These are phyloP conservation scores for Boletellus sp. DNA, from an alignment of 768 basidiomycete species.

Conservation along the genomic window DNA sequence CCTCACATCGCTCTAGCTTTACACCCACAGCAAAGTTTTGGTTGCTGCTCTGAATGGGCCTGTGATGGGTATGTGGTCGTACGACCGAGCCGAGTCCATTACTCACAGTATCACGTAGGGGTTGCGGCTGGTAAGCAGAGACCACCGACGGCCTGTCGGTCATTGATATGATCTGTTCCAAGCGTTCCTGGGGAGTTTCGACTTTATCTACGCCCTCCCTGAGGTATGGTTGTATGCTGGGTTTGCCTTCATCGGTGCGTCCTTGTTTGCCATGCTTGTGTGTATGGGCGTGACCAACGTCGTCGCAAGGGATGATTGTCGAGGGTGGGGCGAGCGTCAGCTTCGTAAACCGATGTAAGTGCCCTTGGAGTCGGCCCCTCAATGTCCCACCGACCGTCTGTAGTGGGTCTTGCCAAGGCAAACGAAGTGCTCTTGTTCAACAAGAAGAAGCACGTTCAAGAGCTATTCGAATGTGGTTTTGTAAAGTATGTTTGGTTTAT, in stretches of 20 bases:
- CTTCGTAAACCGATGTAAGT: constrained; percentile 62
- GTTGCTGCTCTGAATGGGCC: constrained; percentile 73
- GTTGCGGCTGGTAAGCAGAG: constrained; percentile 54
- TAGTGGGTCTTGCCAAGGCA: constrained; percentile 67
- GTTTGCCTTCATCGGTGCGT: constrained; percentile 58
- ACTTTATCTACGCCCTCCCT: constrained; percentile 68
- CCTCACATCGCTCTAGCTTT: constrained; percentile 41
- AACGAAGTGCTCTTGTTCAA: constrained; percentile 72
- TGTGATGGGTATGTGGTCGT: constrained; percentile 53
- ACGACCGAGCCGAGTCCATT: background rate
- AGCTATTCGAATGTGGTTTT: constrained; percentile 58
- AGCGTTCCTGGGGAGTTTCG: constrained; percentile 71
- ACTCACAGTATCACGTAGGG: constrained; percentile 35
- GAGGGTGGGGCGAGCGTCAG: constrained; percentile 70
- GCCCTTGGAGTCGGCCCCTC: background rate
- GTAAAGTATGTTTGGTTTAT: constrained; percentile 47
- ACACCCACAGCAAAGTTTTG: constrained; percentile 63
- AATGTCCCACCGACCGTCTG: background rate
- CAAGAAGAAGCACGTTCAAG: constrained; percentile 58
- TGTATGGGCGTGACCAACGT: constrained; percentile 3
- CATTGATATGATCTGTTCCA: background rate
- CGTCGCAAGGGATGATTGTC: constrained; percentile 50
- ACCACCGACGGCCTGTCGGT: background rate
- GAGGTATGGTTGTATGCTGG: constrained; percentile 60
- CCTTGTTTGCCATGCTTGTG: background rate